These are phyloP conservation scores for Moniliophthora roreri DNA, from an alignment of 1,284 basidiomycete genomes.

Conservation along the genomic window DNA sequence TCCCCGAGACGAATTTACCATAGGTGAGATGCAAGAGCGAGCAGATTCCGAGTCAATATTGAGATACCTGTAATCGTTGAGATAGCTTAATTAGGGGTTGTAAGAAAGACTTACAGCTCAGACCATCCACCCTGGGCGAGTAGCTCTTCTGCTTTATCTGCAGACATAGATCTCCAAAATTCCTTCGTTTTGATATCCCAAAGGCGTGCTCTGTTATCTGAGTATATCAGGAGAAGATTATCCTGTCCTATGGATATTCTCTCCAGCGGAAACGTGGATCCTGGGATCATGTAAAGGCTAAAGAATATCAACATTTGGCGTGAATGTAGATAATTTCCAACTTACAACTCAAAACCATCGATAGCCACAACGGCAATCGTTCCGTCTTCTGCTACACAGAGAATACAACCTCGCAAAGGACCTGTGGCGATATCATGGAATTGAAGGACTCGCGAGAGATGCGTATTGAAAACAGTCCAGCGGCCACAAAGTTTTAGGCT, in stretches of 20 bases:
- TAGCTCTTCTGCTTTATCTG: constrained; percentile 77
- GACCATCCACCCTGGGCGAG: constrained; percentile 71
- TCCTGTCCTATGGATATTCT: constrained; percentile 68
- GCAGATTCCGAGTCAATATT: not conserved
- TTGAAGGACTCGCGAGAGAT: constrained; percentile 58
- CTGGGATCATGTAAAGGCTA: constrained; percentile 80
- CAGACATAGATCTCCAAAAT: constrained; percentile 80
- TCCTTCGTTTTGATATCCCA: constrained; percentile 90
- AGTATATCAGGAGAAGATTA: constrained; percentile 79
- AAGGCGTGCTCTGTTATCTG: constrained; percentile 74
- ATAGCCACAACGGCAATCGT: constrained; percentile 79
- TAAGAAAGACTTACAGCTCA: constrained; percentile 50
- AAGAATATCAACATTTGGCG: constrained; percentile 11
- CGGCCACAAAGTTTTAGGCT: constrained; percentile 62
- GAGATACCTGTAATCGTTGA: not conserved
- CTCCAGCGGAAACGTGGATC: constrained; percentile 64
- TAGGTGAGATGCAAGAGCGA: not conserved
- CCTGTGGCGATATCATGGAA: constrained; percentile 58
- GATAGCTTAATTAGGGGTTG: not conserved
- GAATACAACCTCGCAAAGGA: constrained; percentile 64
- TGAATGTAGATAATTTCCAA: constrained; percentile 12
- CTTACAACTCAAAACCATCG: constrained; percentile 78
- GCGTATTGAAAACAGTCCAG: constrained; percentile 70
- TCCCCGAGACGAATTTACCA: not conserved
- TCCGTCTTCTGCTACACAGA: constrained; percentile 80